Base-by-base conservation (phyloP, 768 basidiomycete species). In the Tricholoma furcatifolium region DNA sequence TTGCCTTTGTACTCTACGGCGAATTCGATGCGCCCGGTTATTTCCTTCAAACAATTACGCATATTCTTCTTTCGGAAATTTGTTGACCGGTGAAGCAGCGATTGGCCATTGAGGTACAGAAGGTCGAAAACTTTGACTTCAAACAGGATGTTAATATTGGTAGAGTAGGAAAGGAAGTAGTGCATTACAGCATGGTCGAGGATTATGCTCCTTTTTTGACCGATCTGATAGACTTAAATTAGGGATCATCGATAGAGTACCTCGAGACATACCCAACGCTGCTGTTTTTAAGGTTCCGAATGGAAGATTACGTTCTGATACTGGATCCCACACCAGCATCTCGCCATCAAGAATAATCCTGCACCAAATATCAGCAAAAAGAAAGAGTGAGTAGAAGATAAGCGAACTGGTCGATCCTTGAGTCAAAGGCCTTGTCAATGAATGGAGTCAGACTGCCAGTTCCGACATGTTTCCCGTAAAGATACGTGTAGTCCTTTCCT, bases 301-400 rank as follows among this genome's bases (percentile, higher is more conserved):
- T 0, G 96, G 92, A 17, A 97, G 73, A 62, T 92, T 91, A 18
- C 91, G 83, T 61, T 88, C 87, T 1, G 91, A 85, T 3, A 88
- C 76, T 0, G 96, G 96, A 68, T 98, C 97, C 90, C 91, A 98
- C 2, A 98, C 96, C 30, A 99, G 74, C 96, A 99, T 98, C 67
- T 99, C 97, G 0, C 97, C 97, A 60, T 99, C 97, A 12, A 99
- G 69, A 43, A 98, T 91, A 60, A 96, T 87, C 45, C 96, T 98
- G 17, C 5, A 7, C 47, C 7, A 30, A 31, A 31, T 23, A 54
- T 52, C 30, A 49, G 44, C 46, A 54, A 21, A 21, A 30, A 11
- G 11, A 35, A 41, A 31, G 4, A 18, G 17, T 15, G 31, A 30
- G 11, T 18, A 5, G 17, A 39, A 30, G 39, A 31, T 62, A 27